A percentile compares a stretch with the other conserved stretches of the same genome.
Conservation (phyloP, 2,329 filamentous ascomycete genomes). For the Claviceps cyperi region DNA sequence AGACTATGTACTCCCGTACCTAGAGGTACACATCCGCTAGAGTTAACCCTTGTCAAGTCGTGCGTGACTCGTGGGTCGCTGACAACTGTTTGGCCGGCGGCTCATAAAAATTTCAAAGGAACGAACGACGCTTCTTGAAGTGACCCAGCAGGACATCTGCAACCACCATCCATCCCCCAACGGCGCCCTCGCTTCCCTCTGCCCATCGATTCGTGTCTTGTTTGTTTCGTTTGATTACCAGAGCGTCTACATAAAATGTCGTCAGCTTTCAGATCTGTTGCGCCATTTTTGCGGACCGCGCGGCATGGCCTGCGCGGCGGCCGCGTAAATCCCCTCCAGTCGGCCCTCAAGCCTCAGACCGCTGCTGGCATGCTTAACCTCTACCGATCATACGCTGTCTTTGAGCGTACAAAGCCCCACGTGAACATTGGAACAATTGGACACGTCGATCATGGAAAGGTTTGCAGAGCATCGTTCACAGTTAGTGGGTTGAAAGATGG, state of each 20-base stretch:
- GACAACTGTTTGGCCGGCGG: conserved; percentile 9
- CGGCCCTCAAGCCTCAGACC: conserved; percentile 47
- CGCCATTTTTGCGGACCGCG: conserved; percentile 70
- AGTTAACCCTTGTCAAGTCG: too few relatives aligned
- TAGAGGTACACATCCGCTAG: too few relatives aligned
- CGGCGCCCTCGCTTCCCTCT: conserved; percentile 10
- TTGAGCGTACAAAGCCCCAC: conserved; percentile 86
- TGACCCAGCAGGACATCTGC: conserved; percentile 10
- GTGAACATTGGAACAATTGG: conserved; percentile 99
- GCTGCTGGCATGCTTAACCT: conserved; percentile 50
- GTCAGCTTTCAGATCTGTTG: conserved; percentile 61
- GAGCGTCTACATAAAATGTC: conserved; percentile 47
- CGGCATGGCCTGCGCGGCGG: conserved; percentile 57
- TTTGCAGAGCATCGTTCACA: conserved; percentile 22
- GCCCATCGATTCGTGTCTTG: conserved; percentile 12
- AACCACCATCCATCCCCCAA: conserved; percentile 10
- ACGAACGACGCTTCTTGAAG: conserved; percentile 7
- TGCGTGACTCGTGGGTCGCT: neutral
- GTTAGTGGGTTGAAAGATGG: neutral
- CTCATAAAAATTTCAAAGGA: conserved; percentile 24
- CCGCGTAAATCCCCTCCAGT: conserved; percentile 64
- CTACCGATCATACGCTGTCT: conserved; percentile 53
- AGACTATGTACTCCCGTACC: too few relatives aligned
- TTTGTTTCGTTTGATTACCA: conserved; percentile 7
- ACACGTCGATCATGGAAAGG: conserved; percentile 99